A percentile compares a stretch with the other conserved stretches of the same genome.
These are phyloP conservation scores for Conoideocrella luteorostrata DNA, from an alignment of 2,329 filamentous ascomycete species.

Conservation along the genomic window DNA sequence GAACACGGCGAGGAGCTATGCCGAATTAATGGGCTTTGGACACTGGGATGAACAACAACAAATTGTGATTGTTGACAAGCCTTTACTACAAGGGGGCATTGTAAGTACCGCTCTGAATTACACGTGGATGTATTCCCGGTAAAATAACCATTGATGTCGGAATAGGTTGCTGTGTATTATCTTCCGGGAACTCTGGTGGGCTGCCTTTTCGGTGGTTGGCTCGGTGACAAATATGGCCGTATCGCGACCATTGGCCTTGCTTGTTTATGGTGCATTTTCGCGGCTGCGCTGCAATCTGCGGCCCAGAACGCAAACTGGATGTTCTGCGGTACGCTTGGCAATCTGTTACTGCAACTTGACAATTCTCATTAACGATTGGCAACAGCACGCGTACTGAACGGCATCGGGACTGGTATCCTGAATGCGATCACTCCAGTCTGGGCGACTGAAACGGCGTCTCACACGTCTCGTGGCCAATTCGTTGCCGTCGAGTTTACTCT, in stretches of 20 bases:
- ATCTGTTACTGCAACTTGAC: too few species aligned
- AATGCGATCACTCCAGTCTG: conserved; percentile 44
- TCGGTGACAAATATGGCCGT: conserved; percentile 47
- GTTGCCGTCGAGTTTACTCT: conserved; percentile 67
- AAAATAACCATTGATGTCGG: background rate
- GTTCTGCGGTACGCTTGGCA: conserved; percentile 50
- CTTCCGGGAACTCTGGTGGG: conserved; percentile 41
- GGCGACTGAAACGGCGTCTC: conserved; percentile 40
- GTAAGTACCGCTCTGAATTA: conserved; percentile 17
- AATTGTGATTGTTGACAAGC: conserved; percentile 51
- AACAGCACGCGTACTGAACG: conserved; percentile 42
- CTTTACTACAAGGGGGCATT: conserved; percentile 44
- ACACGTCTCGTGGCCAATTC: conserved; percentile 56
- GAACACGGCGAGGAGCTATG: conserved; percentile 34
- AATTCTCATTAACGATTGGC: background rate
- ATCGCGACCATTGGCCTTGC: conserved; percentile 53
- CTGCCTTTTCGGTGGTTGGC: conserved; percentile 41
- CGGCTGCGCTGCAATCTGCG: conserved; percentile 58
- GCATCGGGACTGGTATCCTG: conserved; percentile 45
- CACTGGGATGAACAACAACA: conserved; percentile 37
- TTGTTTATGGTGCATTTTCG: conserved; percentile 50
- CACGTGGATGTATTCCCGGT: background rate
- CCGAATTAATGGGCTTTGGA: conserved; percentile 39
- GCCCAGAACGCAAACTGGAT: conserved; percentile 64
- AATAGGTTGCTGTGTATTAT: conserved; percentile 40